Evolutionary conservation across 768 basidiomycete species (phyloP), one percentile per base, ranked within the genome.

Genomic region (Russula griseocarnosa): DNA sequence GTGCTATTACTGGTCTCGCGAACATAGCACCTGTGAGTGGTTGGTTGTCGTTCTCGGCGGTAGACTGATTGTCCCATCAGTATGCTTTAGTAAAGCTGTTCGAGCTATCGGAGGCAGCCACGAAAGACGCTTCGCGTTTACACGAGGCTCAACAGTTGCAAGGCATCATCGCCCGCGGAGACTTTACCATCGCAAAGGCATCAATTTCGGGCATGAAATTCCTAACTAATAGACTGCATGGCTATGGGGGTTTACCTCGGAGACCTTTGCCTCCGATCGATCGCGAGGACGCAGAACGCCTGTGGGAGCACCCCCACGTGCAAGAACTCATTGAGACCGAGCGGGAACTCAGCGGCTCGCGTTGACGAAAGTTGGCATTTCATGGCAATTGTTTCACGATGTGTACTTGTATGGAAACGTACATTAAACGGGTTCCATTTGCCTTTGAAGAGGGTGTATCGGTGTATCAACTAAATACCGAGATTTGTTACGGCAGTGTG

Each of bases 1-100:
- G 94, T 53, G 92, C 91, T 54, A 96, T 96, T 72, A 93, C 90
- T 38, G 94, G 94, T 52, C 84, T 95, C 22, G 92, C 83, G 9
- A 95, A 95, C 72, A 72, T 94, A 61, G 86, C 88, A 51, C 92
- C 91, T 11, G 90, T 87, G 69, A 63, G 82, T 68, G 3, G 18
- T 22, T 34, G 13, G 0, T 46, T 56, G 1, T 34, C 3, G 18
- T n/a, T 7, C 11, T 49, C 10, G 24, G n/a, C 24, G 28, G 6
- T 46, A 5, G 7, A 16, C 42, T 56, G 34, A 62, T 40, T n/a
- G 30, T 34, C 51, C 50, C 47, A 60, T 65, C 70, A 90, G 86
- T 71, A 83, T 68, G 75, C 90, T 0, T 75, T 88, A 38, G 77
- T 73, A 40, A 83, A 82, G 66, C 77, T 92, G 11, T 86, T 83